Evolutionary conservation across 805 yeast species (phyloP).

Genomic region (Osmozyma mogii): DNA sequence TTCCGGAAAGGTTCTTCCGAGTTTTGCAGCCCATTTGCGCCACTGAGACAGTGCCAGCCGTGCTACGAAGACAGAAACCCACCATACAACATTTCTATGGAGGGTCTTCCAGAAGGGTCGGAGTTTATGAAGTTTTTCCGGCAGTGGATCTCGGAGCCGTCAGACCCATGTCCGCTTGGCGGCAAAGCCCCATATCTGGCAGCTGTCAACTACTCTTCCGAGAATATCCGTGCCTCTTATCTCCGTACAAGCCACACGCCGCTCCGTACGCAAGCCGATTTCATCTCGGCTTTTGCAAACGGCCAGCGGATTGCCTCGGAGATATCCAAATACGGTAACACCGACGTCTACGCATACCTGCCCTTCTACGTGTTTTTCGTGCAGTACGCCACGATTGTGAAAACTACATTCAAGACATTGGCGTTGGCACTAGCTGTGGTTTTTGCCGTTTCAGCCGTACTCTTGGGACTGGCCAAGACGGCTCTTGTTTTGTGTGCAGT

Average conservation of each 20-base stretch:
- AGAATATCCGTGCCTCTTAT: conserved; percentile 45
- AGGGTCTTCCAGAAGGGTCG: conserved; percentile 68
- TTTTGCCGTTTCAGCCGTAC: conserved; percentile 42
- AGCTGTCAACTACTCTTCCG: conserved; percentile 35
- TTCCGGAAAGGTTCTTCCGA: conserved; percentile 42
- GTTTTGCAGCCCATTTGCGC: conserved; percentile 59
- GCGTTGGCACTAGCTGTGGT: conserved; percentile 40
- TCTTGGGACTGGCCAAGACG: conserved; percentile 62
- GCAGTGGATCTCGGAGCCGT: conserved; percentile 77
- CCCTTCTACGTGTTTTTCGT: conserved; percentile 91
- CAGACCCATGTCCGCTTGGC: conserved; percentile 90
- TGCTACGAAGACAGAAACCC: conserved; percentile 58
- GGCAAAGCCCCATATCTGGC: conserved; percentile 87
- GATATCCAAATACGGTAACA: conserved; percentile 27
- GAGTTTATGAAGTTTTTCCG: conserved; percentile 66
- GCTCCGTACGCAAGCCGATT: conserved; percentile 74
- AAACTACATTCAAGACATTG: conserved; percentile 49
- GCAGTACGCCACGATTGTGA: conserved; percentile 65
- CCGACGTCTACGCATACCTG: conserved; percentile 78
- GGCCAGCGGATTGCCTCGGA: conserved; percentile 61
- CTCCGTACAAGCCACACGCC: conserved; percentile 79
- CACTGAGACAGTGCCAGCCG: conserved; percentile 63
- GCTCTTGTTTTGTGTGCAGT: conserved; percentile 50
- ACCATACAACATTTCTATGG: conserved; percentile 65
- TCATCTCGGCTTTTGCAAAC: conserved; percentile 69